Percentiles rank a stretch among this genome's conserved stretches.
phyloP scores from a whole-genome alignment of 2,329 filamentous ascomycete species.

The Lasiodiplodia theobromae region DNA sequence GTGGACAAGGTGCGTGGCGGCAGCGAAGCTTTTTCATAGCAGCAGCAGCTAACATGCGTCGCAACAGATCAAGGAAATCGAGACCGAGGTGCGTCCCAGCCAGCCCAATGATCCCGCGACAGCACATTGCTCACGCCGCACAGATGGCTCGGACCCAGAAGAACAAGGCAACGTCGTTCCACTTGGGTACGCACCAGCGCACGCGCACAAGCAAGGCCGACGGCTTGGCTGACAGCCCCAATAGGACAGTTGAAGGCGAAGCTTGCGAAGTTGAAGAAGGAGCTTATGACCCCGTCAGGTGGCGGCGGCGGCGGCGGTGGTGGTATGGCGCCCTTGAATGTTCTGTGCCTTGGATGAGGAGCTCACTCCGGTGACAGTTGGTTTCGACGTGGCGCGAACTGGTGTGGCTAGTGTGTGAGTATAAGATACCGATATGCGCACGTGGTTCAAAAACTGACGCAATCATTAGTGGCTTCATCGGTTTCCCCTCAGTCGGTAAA shows the following conservation, averaged over 20 bases:
- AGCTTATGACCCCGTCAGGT: slow-evolving; percentile 83
- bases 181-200: slow-evolving; percentile 68
- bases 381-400: slow-evolving; percentile 97
- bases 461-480: slow-evolving; percentile 77
- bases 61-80: slow-evolving; percentile 89
- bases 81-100: slow-evolving; percentile 76
- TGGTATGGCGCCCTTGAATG: slow-evolving; percentile 52
- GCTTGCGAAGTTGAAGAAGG: slow-evolving; percentile 95
- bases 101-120: slow-evolving; percentile 1
- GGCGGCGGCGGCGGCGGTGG: slow-evolving; percentile 86
- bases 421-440: background rate
- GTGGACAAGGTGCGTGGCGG: slow-evolving; percentile 81
- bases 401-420: slow-evolving; percentile 88
- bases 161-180: slow-evolving; percentile 93
- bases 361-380: slow-evolving; percentile 57
- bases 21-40: slow-evolving; percentile 38
- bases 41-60: slow-evolving; percentile 40
- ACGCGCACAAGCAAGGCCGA: slow-evolving; percentile 1
- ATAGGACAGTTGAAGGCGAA: slow-evolving; percentile 91
- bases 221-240: slow-evolving; percentile 37
- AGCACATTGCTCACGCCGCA: slow-evolving; percentile 31
- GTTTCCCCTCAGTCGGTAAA: slow-evolving; percentile 97
- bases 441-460: slow-evolving; percentile 29
- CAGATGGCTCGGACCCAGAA: slow-evolving; percentile 97
- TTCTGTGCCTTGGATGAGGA: background rate